Base-by-base conservation (phyloP, 495 filamentous ascomycete species). In the Lindgomyces ingoldianus region DNA sequence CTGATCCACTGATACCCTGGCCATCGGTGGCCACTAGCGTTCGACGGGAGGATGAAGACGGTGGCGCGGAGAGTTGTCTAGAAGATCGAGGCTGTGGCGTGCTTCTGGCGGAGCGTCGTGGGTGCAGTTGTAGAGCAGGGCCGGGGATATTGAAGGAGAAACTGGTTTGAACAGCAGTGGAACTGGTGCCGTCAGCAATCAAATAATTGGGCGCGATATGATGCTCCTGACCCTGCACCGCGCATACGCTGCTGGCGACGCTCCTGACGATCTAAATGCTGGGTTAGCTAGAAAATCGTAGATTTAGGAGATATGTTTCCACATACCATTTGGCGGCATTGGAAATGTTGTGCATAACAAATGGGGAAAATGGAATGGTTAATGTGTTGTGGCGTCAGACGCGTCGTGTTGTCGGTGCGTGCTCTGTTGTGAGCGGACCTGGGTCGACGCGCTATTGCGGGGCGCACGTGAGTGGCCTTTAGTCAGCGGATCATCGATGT, bases 111-210 rank as follows among this genome's bases (percentile, higher is more conserved):
- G 10, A 67, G 45, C 1, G 58, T 33, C 8, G 64, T 18, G 3
- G 33, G 41, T 36, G 47, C 51, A 25, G 30, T 10, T n/a, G 54
- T 10, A 19, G 27, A 33, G 27, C 24, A 30, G 4, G 56, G 26
- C 4, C 44, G 26, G 48, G 50, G 27, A 68, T 33, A 47, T 41
- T 68, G 65, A 68, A 68, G 49, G 33, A 48, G 46, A 66, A 66
- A 27, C 25, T 68, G 21, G 44, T 24, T 25, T 55, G 57, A 19
- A 61, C 50, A 2, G 54, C 1, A 12, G 22, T 22, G 36, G 57
- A 8, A 10, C 50, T 67, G 57, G 9, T 19, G 11, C 19, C 30
- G 57, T 66, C 19, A 60, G 49, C 39, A 22, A 8, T 11, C 12
- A 3, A 3, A 14, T 19, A n/a, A 4, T 21, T 47, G 29, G 53